Conservation (phyloP, 371 early-diverging fungal genomes). For the Syncephalastrum racemosum region DNA sequence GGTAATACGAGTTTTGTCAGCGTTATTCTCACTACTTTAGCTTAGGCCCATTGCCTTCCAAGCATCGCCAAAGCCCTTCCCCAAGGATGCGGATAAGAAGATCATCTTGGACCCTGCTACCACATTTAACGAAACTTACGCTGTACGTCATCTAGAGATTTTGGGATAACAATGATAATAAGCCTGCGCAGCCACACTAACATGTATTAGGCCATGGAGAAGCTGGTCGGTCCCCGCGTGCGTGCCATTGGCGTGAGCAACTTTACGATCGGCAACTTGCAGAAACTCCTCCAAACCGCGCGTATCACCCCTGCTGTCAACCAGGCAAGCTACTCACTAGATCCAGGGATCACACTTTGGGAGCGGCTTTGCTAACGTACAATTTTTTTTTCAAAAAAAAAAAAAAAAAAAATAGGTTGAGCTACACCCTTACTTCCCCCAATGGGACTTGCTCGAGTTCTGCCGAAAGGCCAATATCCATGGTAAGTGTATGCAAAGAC, state of each 20-base stretch:
- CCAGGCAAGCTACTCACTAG: conserved; percentile 47
- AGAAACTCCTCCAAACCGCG: conserved; percentile 46
- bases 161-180: neutral
- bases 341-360: too few species aligned
- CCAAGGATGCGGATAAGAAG: conserved; percentile 31
- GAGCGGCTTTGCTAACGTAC: neutral
- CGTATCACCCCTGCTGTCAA: conserved; percentile 63
- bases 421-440: conserved; percentile 87
- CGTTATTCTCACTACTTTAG: neutral
- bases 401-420: conserved; percentile 55
- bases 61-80: conserved; percentile 17
- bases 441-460: conserved; percentile 69
- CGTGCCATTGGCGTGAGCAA: conserved; percentile 69
- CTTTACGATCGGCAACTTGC: conserved; percentile 52
- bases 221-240: conserved; percentile 51
- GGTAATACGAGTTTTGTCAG: neutral
- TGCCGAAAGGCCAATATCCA: conserved; percentile 34
- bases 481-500: conserved; percentile 14
- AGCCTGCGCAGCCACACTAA: neutral
- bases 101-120: conserved; percentile 20
- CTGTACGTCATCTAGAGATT: conserved; percentile 16
- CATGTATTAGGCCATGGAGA: conserved; percentile 55
- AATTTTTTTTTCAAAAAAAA: neutral
- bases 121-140: conserved; percentile 48
- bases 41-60: conserved; percentile 38